Evolutionary conservation across 257 asterid species (phyloP).

Genomic region (Thymus mandschuricus): DNA sequence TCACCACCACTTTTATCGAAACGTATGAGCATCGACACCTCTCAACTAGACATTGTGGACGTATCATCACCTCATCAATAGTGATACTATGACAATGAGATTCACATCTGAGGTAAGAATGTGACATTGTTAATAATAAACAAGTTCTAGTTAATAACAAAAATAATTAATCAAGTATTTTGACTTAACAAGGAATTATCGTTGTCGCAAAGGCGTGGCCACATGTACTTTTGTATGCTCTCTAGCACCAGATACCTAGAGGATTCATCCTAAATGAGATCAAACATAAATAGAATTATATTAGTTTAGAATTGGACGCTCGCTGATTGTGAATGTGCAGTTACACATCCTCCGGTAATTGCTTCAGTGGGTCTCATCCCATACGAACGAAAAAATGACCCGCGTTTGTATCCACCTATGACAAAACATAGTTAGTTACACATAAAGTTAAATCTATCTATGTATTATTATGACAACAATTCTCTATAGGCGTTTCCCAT

Average conservation of each 20-base stretch:
- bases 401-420: conserved; percentile 73
- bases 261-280: neutral
- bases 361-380: conserved; percentile 73
- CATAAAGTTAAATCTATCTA: no score
- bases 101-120: conserved; percentile 46
- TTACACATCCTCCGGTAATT: conserved; percentile 51
- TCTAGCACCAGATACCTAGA: conserved; percentile 49
- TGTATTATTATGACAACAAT: no score
- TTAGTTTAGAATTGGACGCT: conserved; percentile 18
- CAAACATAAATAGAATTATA: neutral
- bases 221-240: no score
- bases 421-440: neutral
- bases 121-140: neutral
- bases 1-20: no score
- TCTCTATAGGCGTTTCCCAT: no score
- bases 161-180: no score
- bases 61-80: conserved; percentile 38
- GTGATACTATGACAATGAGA: conserved; percentile 58
- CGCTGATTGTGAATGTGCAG: conserved; percentile 57
- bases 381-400: conserved; percentile 60
- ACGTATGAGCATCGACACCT: neutral
- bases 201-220: no score
- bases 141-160: no score
- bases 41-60: conserved; percentile 13
- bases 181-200: no score